phyloP scores from a whole-genome alignment of 1,284 basidiomycete genomes.

The Retiboletus flavoniger region DNA sequence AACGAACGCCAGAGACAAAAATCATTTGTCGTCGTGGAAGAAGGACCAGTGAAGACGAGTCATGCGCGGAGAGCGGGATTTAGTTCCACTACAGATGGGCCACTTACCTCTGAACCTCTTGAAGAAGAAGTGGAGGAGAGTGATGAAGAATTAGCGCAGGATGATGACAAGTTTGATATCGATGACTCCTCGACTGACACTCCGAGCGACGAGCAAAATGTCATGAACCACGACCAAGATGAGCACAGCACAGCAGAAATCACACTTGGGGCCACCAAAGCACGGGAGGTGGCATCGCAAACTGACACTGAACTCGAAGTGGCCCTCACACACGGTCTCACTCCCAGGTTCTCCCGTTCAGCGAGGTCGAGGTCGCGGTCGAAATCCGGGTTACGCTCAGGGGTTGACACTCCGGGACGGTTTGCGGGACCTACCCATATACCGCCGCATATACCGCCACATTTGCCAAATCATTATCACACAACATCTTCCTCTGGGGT shows the following conservation, averaged over 20 bases:
- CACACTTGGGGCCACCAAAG: slow-evolving; percentile 27
- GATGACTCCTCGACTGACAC: slow-evolving; percentile 75
- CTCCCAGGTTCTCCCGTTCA: slow-evolving; percentile 36
- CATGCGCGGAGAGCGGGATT: slow-evolving; percentile 28
- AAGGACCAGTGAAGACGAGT: slow-evolving; percentile 56
- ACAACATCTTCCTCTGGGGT: slow-evolving; percentile 28
- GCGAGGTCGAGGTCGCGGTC: slow-evolving; percentile 47
- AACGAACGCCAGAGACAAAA: slow-evolving; percentile 97
- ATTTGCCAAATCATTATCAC: slow-evolving; percentile 18
- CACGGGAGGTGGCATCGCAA: slow-evolving; percentile 34
- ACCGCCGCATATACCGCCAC: slow-evolving; percentile 60
- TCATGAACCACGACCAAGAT: slow-evolving; percentile 17
- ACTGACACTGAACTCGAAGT: slow-evolving; percentile 33
- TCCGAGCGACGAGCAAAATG: slow-evolving; percentile 36
- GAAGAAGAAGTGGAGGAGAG: slow-evolving; percentile 43
- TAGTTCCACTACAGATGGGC: slow-evolving; percentile 14
- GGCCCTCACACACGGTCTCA: slow-evolving; percentile 33
- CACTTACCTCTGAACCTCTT: slow-evolving; percentile 32
- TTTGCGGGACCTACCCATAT: slow-evolving; percentile 67
- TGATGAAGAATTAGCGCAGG: slow-evolving; percentile 47
- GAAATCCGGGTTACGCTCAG: slow-evolving; percentile 47
- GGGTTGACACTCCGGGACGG: slow-evolving; percentile 76
- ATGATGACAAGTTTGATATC: slow-evolving; percentile 84
- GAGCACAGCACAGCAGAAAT: slow-evolving; percentile 22
- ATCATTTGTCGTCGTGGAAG: slow-evolving; percentile 96